These are phyloP conservation scores for Candida sphagnicola DNA, from an alignment of 805 yeast genomes.

Conservation along the genomic window DNA sequence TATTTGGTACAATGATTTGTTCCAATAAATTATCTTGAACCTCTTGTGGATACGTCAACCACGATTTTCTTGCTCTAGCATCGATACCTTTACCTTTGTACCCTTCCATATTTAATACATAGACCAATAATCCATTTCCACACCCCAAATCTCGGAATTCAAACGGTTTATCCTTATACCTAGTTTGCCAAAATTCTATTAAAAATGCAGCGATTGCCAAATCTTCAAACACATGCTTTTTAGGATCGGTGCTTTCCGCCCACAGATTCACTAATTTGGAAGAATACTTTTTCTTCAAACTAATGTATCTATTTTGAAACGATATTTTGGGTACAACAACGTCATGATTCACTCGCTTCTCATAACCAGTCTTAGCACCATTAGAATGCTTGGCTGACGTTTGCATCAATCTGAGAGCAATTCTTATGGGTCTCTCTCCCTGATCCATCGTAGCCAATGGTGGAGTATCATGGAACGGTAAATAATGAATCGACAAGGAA, in stretches of 20 bases:
- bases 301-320: slow-evolving; percentile 79
- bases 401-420: slow-evolving; percentile 72
- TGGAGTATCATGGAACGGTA: slow-evolving; percentile 46
- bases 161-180: slow-evolving; percentile 41
- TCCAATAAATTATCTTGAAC: slow-evolving; percentile 60
- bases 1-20: slow-evolving; percentile 79
- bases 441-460: slow-evolving; percentile 32
- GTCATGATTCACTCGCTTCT: slow-evolving; percentile 86
- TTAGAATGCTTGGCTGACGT: slow-evolving; percentile 80
- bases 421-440: slow-evolving; percentile 67
- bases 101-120: slow-evolving; percentile 75
- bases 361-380: slow-evolving; percentile 82
- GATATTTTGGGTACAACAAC: slow-evolving; percentile 74
- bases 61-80: slow-evolving; percentile 84
- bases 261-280: slow-evolving; percentile 70
- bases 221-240: slow-evolving; percentile 95
- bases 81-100: slow-evolving; percentile 81
- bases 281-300: slow-evolving; percentile 79
- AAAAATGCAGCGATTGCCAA: slow-evolving; percentile 92
- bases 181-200: slow-evolving; percentile 74
- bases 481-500: slow-evolving; percentile 66
- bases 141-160: slow-evolving; percentile 90
- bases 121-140: slow-evolving; percentile 86
- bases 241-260: slow-evolving; percentile 94
- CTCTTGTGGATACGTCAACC: slow-evolving; percentile 70